Percentiles rank a stretch among this genome's conserved stretches.
Conservation (phyloP, 176 grass and related monocot genomes). For the Oryza officinalis region DNA sequence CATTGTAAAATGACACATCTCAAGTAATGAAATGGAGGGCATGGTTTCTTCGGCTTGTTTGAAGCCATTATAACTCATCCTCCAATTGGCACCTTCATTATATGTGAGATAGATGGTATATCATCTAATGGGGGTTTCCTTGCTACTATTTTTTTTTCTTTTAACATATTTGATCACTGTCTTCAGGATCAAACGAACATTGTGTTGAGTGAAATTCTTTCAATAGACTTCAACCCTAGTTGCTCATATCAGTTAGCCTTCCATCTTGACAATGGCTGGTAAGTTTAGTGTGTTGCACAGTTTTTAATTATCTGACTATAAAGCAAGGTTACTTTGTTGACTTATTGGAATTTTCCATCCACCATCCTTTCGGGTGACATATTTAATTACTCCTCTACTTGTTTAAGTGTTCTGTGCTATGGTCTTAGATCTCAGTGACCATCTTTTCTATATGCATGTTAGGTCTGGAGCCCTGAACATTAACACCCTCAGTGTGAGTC, state of each 20-base stretch:
- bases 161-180: slow-evolving; percentile 20
- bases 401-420: slow-evolving; percentile 6
- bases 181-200: slow-evolving; percentile 94
- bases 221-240: slow-evolving; percentile 75
- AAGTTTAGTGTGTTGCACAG: slow-evolving; percentile 32
- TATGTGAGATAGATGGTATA: slow-evolving; percentile 12
- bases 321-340: slow-evolving; percentile 27
- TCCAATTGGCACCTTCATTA: slow-evolving; percentile 4
- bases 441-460: slow-evolving; percentile 26
- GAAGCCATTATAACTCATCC: slow-evolving; percentile 11
- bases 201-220: slow-evolving; percentile 67
- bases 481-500: slow-evolving; percentile 67
- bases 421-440: slow-evolving; percentile 18
- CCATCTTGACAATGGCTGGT: slow-evolving; percentile 95
- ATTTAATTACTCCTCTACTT: slow-evolving; percentile 1
- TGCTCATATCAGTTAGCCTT: slow-evolving; percentile 82
- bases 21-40: not conserved
- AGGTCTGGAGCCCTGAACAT: slow-evolving; percentile 92
- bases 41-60: not conserved
- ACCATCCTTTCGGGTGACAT: slow-evolving; percentile 1
- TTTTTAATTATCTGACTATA: slow-evolving; percentile 17
- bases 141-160: not conserved
- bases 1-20: not conserved
- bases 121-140: not conserved
- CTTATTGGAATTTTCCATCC: slow-evolving; percentile 29